Percentiles rank a stretch among this genome's conserved stretches.
phyloP scores from a whole-genome alignment of 495 filamentous ascomycete species.

The Penicillium verhagenii region DNA sequence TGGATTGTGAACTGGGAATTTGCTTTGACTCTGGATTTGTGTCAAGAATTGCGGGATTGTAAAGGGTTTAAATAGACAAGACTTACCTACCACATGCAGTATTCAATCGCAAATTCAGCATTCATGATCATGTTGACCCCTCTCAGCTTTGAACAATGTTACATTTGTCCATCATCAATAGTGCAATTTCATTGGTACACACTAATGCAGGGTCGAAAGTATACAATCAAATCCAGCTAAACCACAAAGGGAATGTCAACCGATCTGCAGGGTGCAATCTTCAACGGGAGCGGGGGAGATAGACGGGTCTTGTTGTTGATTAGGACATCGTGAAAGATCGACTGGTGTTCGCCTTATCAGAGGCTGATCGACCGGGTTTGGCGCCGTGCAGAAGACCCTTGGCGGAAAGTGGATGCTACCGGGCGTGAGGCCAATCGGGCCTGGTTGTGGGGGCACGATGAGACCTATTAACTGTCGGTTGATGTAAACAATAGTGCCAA shows the following conservation, averaged over 20 bases:
- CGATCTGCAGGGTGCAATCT: slow-evolving; percentile 13
- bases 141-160: not conserved
- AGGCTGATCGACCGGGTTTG: slow-evolving; percentile 1
- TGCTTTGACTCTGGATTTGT: not conserved
- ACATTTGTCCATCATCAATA: not conserved
- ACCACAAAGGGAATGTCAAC: slow-evolving; percentile 14
- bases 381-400: not conserved
- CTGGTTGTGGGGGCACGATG: slow-evolving; percentile 2
- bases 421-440: slow-evolving; percentile 4
- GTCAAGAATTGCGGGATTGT: not conserved
- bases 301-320: slow-evolving; percentile 3
- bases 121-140: not conserved
- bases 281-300: slow-evolving; percentile 1
- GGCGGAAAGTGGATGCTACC: not conserved
- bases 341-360: slow-evolving; percentile 10
- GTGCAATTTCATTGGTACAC: slow-evolving; percentile 12
- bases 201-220: not conserved
- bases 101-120: no score
- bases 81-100: no score
- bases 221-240: not conserved
- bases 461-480: not conserved
- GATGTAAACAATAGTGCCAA: no score
- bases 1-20: not conserved
- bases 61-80: not conserved
- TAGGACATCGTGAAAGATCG: slow-evolving; percentile 17